A percentile compares a stretch with the other conserved stretches of the same genome.
phyloP scores from a whole-genome alignment of 164 flowering plant species.

The Pachysandra terminalis region DNA sequence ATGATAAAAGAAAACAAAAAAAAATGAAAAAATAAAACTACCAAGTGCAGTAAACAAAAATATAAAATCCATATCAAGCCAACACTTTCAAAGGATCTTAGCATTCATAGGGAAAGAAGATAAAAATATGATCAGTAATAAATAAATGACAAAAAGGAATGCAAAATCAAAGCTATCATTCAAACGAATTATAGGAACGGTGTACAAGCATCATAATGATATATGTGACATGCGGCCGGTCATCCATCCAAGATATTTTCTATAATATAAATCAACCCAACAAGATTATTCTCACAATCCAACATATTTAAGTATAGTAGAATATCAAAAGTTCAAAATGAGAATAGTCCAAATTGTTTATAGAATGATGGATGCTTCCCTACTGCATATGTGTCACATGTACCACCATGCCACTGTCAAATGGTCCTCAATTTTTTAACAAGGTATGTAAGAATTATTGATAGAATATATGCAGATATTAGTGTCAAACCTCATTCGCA shows the following conservation, averaged over 20 bases:
- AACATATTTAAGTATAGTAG: not conserved
- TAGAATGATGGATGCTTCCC: not conserved
- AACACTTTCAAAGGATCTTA: not conserved
- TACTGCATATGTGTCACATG: not conserved
- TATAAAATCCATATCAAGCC: too few species aligned
- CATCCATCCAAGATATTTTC: too few species aligned
- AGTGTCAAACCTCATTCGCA: slow-evolving; percentile 80
- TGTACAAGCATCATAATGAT: too few species aligned
- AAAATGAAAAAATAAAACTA: not conserved
- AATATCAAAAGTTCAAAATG: not conserved
- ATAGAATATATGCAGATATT: not conserved
- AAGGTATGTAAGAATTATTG: not conserved
- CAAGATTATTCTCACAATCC: too few species aligned
- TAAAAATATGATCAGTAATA: too few species aligned
- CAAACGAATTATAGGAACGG: too few species aligned
- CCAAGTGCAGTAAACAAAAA: not conserved
- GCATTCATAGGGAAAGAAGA: too few species aligned
- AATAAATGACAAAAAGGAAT: too few species aligned
- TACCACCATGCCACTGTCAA: not conserved
- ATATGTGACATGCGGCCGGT: too few species aligned
- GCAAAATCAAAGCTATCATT: too few species aligned
- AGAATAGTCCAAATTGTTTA: too few species aligned
- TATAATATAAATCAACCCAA: too few species aligned
- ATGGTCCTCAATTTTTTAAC: not conserved
- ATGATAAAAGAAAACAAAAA: not conserved